phyloP scores from a whole-genome alignment of 805 yeast genomes.

The Pichia rugopelliculosa region DNA sequence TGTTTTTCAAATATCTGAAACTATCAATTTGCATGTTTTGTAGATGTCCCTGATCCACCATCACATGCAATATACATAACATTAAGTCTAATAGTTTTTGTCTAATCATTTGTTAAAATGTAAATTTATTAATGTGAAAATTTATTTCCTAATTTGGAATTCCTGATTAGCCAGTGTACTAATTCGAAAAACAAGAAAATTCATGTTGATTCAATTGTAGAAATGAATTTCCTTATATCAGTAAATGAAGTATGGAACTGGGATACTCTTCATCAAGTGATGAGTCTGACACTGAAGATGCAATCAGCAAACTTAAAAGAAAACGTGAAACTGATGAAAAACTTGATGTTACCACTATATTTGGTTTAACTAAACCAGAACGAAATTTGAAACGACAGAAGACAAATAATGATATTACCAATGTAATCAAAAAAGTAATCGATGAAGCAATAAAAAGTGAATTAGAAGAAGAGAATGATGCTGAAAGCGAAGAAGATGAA shows the following conservation, averaged over 20 bases:
- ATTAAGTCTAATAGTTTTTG: too few species aligned
- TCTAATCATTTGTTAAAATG: neutral
- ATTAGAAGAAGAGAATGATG: neutral
- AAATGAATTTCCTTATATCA: neutral
- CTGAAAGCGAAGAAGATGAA: neutral
- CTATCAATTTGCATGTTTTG: too few species aligned
- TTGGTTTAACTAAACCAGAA: neutral
- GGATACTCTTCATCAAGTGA: conserved; percentile 10
- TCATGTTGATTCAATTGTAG: neutral
- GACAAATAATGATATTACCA: neutral
- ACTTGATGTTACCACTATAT: neutral
- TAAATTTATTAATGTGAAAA: neutral
- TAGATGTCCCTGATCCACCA: too few species aligned
- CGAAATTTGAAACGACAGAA: neutral
- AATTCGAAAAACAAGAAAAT: neutral
- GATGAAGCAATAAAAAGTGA: neutral
- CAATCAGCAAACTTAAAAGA: neutral
- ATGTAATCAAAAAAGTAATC: neutral
- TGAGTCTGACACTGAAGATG: conserved; percentile 3
- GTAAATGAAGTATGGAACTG: conserved; percentile 1
- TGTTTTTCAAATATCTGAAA: too few species aligned
- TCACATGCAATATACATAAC: too few species aligned
- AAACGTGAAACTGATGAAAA: neutral
- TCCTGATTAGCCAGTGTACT: neutral
- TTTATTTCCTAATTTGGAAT: neutral